phyloP scores from a whole-genome alignment of 768 basidiomycete species.

The Daedalea quercina region DNA sequence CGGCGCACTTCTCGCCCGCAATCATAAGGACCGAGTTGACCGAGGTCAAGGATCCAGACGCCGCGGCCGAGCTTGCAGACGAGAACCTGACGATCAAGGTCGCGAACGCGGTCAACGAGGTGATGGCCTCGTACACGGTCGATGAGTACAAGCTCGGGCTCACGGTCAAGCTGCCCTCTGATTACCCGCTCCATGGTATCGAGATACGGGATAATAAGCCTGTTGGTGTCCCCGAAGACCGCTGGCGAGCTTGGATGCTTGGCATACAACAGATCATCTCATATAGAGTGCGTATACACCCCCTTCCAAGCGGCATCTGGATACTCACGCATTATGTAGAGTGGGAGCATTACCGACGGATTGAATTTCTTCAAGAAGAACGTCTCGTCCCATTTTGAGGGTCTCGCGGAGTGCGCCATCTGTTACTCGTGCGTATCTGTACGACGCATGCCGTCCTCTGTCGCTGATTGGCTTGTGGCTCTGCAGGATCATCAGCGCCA shows the following conservation, averaged over 20 bases:
- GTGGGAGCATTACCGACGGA: slow-evolving; percentile 85
- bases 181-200: slow-evolving; percentile 86
- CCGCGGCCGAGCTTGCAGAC: slow-evolving; percentile 52
- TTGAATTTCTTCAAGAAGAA: slow-evolving; percentile 90
- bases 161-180: slow-evolving; percentile 73
- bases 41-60: slow-evolving; percentile 53
- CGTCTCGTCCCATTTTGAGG: slow-evolving; percentile 88
- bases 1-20: slow-evolving; percentile 81
- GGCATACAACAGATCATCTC: slow-evolving; percentile 88
- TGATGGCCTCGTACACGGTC: slow-evolving; percentile 76
- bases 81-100: slow-evolving; percentile 82
- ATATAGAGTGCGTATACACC: slow-evolving; percentile 58
- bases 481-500: slow-evolving; percentile 80
- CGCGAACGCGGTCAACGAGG: slow-evolving; percentile 65
- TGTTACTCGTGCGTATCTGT: slow-evolving; percentile 72
- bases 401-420: slow-evolving; percentile 93
- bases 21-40: slow-evolving; percentile 81
- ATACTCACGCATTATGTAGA: slow-evolving; percentile 37
- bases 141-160: slow-evolving; percentile 95
- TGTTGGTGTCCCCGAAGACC: slow-evolving; percentile 83
- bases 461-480: not conserved
- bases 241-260: slow-evolving; percentile 92
- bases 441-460: not conserved
- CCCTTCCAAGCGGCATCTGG: not conserved
- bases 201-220: slow-evolving; percentile 81